Conservation (phyloP, 495 filamentous ascomycete species). For the Podospora pseudocomata region DNA sequence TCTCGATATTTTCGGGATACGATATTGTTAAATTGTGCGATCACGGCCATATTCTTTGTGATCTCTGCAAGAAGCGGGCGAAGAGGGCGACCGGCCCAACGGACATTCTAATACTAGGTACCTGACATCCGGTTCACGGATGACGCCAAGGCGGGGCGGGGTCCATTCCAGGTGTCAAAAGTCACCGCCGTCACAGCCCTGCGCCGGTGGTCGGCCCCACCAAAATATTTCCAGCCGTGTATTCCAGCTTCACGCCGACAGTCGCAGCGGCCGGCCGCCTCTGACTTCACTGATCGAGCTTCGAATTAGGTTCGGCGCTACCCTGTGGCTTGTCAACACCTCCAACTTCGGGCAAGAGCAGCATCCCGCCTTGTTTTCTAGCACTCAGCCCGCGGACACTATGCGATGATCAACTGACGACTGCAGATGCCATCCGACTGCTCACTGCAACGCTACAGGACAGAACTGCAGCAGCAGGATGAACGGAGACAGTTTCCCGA, state of each 20-base stretch:
- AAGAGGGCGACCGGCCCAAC: not conserved
- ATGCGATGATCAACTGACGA: not conserved
- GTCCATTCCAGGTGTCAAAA: not conserved
- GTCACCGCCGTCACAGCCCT: not conserved
- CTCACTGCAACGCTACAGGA: not conserved
- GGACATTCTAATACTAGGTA: not conserved
- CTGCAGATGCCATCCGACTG: conserved; percentile 1
- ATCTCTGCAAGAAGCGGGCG: not conserved
- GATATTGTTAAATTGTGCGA: not conserved
- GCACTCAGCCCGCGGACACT: not conserved
- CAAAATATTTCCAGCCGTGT: not conserved
- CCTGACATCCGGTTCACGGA: not conserved
- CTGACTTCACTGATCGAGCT: not conserved
- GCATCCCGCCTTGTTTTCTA: not conserved
- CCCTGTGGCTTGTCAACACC: not conserved
- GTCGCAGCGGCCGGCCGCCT: conserved; percentile 1
- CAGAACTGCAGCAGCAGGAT: not conserved
- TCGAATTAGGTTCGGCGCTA: not conserved
- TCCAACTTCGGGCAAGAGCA: not conserved
- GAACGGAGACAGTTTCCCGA: not conserved
- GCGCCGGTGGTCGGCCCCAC: not conserved
- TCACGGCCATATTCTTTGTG: not conserved
- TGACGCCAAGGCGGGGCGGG: not conserved
- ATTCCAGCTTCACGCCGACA: not conserved
- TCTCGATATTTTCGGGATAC: not conserved